Conservation (phyloP, 192 early-diverging fungal species). For the Umbelopsis sp. region DNA sequence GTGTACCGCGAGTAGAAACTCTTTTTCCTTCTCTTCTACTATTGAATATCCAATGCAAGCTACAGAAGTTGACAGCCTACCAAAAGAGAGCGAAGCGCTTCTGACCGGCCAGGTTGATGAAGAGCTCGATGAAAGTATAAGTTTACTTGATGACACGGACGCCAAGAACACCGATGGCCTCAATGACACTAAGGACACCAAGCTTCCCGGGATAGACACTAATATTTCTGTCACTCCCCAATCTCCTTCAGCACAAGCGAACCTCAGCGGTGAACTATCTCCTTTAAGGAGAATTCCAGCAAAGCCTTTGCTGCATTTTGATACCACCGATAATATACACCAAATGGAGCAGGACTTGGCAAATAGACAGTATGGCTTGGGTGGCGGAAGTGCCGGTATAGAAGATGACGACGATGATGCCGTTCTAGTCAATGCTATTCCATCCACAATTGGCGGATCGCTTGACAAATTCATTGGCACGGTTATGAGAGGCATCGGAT, state of each 20-base stretch:
- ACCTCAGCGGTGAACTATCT: background rate
- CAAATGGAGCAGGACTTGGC: background rate
- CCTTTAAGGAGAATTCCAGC: background rate
- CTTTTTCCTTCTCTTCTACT: background rate
- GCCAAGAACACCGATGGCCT: too few relatives aligned
- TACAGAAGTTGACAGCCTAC: too few relatives aligned
- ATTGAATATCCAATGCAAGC: too few relatives aligned
- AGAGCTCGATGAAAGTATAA: too few relatives aligned
- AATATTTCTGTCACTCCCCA: background rate
- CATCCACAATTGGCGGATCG: slow-evolving; percentile 11
- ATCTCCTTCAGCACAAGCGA: background rate
- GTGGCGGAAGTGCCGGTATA: background rate
- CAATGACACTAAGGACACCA: too few relatives aligned
- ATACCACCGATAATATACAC: slow-evolving; percentile 2
- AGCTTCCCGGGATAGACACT: too few relatives aligned
- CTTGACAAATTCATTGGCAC: slow-evolving; percentile 2
- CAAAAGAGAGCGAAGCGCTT: too few relatives aligned
- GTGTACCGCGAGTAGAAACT: background rate
- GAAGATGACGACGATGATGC: background rate
- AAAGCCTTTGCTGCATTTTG: slow-evolving; percentile 5
- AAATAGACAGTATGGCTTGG: background rate
- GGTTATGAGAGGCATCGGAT: background rate
- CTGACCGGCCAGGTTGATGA: too few relatives aligned
- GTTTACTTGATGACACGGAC: too few relatives aligned
- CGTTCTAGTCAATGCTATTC: background rate